These are phyloP conservation scores for Rickenella mellea DNA, from an alignment of 768 basidiomycete species.

Conservation along the genomic window DNA sequence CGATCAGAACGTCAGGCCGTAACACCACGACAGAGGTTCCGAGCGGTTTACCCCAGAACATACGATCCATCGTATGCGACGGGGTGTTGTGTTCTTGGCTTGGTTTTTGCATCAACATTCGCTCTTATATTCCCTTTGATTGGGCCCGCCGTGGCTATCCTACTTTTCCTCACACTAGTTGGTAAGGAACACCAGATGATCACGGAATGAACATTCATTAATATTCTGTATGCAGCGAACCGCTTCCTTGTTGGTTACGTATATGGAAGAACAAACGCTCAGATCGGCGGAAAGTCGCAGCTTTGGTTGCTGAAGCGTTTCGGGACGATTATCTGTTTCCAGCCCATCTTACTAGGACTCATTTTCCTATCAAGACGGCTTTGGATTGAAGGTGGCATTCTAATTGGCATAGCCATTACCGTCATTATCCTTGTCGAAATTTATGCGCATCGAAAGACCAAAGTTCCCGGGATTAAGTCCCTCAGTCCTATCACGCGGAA, in stretches of 20 bases:
- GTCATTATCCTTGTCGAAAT: conserved; percentile 52
- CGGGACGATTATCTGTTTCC: conserved; percentile 59
- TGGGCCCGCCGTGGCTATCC: conserved; percentile 55
- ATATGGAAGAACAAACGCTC: conserved; percentile 60
- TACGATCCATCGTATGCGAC: conserved; percentile 64
- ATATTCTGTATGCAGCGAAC: conserved; percentile 59
- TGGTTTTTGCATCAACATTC: conserved; percentile 68
- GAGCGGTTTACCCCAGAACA: conserved; percentile 65
- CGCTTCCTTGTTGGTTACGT: conserved; percentile 75
- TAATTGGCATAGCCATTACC: conserved; percentile 43
- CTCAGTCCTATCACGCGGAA: conserved; percentile 48
- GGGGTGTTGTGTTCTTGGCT: conserved; percentile 54
- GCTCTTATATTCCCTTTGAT: conserved; percentile 70
- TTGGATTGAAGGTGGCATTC: conserved; percentile 65
- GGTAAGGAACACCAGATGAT: conserved; percentile 43
- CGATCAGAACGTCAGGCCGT: conserved; percentile 47
- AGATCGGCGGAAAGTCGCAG: conserved; percentile 66
- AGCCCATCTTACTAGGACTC: conserved; percentile 68
- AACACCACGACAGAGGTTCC: conserved; percentile 72
- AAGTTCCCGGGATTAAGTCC: conserved; percentile 36
- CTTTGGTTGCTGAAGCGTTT: conserved; percentile 70
- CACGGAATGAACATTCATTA: no score
- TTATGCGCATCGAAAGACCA: conserved; percentile 42
- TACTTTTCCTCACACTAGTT: conserved; percentile 57
- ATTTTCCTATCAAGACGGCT: conserved; percentile 56